Evolutionary conservation across 306 rosid genomes (phyloP).

Genomic region (Dryas alaskensis): DNA sequence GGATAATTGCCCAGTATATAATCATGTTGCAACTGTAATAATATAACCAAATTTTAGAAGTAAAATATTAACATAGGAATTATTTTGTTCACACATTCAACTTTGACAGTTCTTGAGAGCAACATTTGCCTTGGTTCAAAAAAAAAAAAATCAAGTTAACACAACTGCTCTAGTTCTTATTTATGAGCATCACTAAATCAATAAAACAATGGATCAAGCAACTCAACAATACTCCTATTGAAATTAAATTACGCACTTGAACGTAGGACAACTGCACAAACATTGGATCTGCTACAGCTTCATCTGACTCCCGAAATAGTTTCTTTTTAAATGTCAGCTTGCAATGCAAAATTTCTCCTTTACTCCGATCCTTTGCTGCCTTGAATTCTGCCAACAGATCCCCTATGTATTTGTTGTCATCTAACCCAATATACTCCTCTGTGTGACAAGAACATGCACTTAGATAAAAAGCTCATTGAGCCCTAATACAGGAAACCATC

Average conservation of each 20-base stretch:
- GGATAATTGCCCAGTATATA: constrained; percentile 91
- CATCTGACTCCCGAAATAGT: constrained; percentile 92
- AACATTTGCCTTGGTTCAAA: background rate
- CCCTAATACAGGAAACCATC: constrained; percentile 18
- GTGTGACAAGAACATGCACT: constrained; percentile 36
- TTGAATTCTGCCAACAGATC: constrained; percentile 83
- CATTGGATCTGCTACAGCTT: constrained; percentile 88
- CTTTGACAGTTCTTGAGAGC: background rate
- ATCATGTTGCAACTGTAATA: constrained; percentile 88
- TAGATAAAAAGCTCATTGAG: constrained; percentile 27
- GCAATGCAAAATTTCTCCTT: constrained; percentile 92
- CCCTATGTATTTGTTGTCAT: constrained; percentile 86
- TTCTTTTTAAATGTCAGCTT: constrained; percentile 78
- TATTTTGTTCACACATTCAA: constrained; percentile 1
- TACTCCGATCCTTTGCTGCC: constrained; percentile 83
- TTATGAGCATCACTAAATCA: background rate
- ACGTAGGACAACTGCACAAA: constrained; percentile 89
- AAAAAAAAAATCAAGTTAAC: background rate
- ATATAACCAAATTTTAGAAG: constrained; percentile 24
- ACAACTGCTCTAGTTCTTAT: background rate
- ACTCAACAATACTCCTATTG: constrained; percentile 4
- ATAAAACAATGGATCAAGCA: background rate
- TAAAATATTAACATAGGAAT: background rate
- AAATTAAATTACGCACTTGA: constrained; percentile 52
- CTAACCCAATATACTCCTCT: constrained; percentile 89